Evolutionary conservation across 345 rosid genomes (phyloP), one percentile per base, ranked within the genome.

Genomic region (Populus alba): DNA sequence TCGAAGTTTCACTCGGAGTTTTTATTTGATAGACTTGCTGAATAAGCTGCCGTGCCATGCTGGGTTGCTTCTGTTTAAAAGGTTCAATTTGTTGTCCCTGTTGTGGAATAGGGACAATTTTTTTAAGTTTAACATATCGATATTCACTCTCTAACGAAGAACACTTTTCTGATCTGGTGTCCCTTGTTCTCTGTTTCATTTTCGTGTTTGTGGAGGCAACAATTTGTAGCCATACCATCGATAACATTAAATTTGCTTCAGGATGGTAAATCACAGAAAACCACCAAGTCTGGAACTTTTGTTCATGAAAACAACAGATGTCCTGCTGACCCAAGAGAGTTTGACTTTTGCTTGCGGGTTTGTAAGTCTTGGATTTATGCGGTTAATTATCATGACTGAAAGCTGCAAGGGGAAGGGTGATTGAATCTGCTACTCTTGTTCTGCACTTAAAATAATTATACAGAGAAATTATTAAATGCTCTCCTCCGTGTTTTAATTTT

Each of bases 71-170:
- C 66, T 71, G 45, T 37, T 23, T 20, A 55, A 35, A 5, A 68
- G 55, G 61, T 81, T 68, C 71, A 33, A 11, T 12, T 71, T 55
- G 73, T 17, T 71, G 39, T 71, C 78, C 76, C 70, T 65, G 5
- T 27, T 25, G 25, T 29, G 55, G 70, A 38, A 55, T 17, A 68
- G 37, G 4, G 37, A 33, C 37, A 4, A 0, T 33, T 33, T 33
- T 33, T 33, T 4, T 4, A 33, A 33, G 35, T 27, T 27, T 33
- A 33, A 33, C 37, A 33, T 13, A 4, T 47, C 51, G 16, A 53
- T 53, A 53, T 53, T 53, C 59, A 47, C 51, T 15, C 15, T 47
- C 17, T 47, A 18, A 53, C 9, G 59, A 53, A 20, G 59, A 20
- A 20, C n/a, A 10, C n/a, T 53, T 53, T n/a, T n/a, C 23, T 53